Conservation (phyloP, 225 moss, liverwort and hornwort species). For the Polytrichum formosum region DNA sequence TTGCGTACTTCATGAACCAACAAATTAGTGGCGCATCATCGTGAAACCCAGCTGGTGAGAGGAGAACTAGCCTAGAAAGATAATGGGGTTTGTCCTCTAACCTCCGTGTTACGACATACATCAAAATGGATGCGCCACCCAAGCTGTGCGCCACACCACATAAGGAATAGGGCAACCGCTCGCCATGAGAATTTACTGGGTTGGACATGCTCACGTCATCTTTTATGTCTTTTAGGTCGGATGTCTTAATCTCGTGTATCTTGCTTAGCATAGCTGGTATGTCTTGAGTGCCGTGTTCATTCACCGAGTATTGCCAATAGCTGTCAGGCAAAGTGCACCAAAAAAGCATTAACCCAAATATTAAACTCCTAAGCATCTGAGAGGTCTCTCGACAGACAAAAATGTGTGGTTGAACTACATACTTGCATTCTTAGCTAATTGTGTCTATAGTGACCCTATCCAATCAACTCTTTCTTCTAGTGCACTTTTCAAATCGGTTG, state of each 20-base stretch:
- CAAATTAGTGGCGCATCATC: constrained; percentile 42
- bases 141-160: constrained; percentile 81
- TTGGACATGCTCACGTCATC: constrained; percentile 29
- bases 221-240: constrained; percentile 41
- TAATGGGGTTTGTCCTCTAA: constrained; percentile 62
- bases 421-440: no score
- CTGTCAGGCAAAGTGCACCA: constrained; percentile 86
- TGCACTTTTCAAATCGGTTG: no score
- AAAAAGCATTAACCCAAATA: constrained; percentile 52
- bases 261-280: constrained; percentile 68
- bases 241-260: constrained; percentile 68
- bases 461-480: no score
- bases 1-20: constrained; percentile 23
- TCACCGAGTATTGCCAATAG: constrained; percentile 80
- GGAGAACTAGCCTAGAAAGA: constrained; percentile 65
- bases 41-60: constrained; percentile 80
- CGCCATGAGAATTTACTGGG: constrained; percentile 22
- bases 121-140: constrained; percentile 75
- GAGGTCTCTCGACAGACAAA: no score
- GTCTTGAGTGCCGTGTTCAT: constrained; percentile 81
- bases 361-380: no score
- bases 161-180: constrained; percentile 54
- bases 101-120: constrained; percentile 60
- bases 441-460: no score
- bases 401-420: no score